These are phyloP conservation scores for Epichloe glyceriae DNA, from an alignment of 2,329 filamentous ascomycete species.

Conservation along the genomic window DNA sequence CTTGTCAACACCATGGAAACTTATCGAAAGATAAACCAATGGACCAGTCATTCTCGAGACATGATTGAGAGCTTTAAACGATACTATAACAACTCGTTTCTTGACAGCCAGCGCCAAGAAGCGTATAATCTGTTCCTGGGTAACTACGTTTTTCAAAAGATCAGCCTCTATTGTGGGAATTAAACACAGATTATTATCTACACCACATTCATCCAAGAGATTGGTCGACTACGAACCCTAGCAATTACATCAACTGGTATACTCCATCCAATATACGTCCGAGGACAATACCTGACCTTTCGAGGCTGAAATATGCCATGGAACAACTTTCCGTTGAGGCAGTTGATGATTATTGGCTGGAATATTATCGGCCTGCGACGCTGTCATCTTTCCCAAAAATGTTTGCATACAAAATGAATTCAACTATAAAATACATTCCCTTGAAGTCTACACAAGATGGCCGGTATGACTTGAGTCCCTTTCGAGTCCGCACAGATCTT, in stretches of 20 bases:
- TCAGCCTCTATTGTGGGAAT: conserved; percentile 93
- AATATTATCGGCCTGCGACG: conserved; percentile 84
- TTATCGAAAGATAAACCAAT: conserved; percentile 97
- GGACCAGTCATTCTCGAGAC: conserved; percentile 92
- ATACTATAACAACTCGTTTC: conserved; percentile 97
- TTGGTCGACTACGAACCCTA: conserved; percentile 48
- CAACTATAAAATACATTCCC: conserved; percentile 71
- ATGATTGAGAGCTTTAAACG: conserved; percentile 99
- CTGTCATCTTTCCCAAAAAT: conserved; percentile 86
- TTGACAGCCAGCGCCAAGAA: conserved; percentile 95
- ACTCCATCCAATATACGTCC: conserved; percentile 58
- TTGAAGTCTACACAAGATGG: conserved; percentile 59
- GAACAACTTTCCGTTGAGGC: conserved; percentile 37
- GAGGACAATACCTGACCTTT: conserved; percentile 38
- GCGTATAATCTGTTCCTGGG: conserved; percentile 95
- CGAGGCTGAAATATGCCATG: conserved; percentile 23
- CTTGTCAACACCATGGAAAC: conserved; percentile 99
- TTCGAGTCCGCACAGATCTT: conserved; percentile 58
- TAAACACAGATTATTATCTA: conserved; percentile 88
- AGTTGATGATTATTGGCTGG: conserved; percentile 93
- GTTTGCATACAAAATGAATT: conserved; percentile 86
- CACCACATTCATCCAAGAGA: conserved; percentile 75
- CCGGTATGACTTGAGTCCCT: conserved; percentile 76
- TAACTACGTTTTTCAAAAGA: conserved; percentile 80
- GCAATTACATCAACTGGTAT: conserved; percentile 84